A percentile compares a stretch with the other conserved stretches of the same genome.
phyloP scores from a whole-genome alignment of 148 eudicot species.

The Beta vulgaris region DNA sequence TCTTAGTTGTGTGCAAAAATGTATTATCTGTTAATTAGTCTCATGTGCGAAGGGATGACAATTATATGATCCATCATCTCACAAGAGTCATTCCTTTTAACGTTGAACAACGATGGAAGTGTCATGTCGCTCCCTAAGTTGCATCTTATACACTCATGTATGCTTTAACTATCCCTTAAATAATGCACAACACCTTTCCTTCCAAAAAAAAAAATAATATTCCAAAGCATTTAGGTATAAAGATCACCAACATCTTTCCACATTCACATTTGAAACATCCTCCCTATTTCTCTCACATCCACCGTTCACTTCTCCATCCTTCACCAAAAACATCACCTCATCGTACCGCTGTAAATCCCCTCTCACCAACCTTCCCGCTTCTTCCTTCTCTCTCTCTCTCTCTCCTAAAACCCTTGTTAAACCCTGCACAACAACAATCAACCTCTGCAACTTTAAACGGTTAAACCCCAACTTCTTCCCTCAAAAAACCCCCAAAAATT shows the following conservation, averaged over 20 bases:
- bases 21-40: too few species aligned
- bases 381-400: neutral
- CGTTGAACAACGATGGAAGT: too few species aligned
- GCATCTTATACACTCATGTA: too few species aligned
- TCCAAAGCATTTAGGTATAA: neutral
- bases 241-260: neutral
- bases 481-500: neutral
- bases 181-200: too few species aligned
- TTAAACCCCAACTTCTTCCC: neutral
- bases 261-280: neutral
- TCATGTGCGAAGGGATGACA: too few species aligned
- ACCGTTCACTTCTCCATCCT: constrained; percentile 2
- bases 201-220: too few species aligned
- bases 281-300: neutral
- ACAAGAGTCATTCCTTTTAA: too few species aligned
- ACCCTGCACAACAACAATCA: constrained; percentile 32
- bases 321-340: neutral
- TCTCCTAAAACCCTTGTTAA: constrained; percentile 34
- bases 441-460: neutral
- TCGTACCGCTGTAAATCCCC: constrained; percentile 10
- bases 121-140: too few species aligned
- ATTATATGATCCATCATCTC: too few species aligned
- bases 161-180: too few species aligned
- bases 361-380: neutral
- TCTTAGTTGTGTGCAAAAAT: too few species aligned